Conservation (phyloP, 805 yeast genomes). For the Suhomyces sp. region DNA sequence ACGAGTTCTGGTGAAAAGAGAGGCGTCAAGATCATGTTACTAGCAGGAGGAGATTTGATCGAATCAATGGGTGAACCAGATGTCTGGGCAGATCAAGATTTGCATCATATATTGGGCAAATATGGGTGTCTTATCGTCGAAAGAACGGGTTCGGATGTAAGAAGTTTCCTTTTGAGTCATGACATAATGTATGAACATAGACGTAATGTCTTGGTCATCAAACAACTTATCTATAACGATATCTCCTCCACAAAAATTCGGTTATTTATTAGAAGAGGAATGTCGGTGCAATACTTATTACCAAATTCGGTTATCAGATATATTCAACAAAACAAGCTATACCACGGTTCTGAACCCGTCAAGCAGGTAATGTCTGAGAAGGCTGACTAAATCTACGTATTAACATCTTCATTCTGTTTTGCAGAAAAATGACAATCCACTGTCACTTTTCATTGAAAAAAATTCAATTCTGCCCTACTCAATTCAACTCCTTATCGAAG, state of each 20-base stretch:
- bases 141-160: conserved; percentile 93
- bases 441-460: no score
- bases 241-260: conserved; percentile 94
- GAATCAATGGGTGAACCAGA: conserved; percentile 99
- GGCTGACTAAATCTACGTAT: conserved; percentile 18
- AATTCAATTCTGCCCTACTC: no score
- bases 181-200: conserved; percentile 98
- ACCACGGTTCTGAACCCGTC: conserved; percentile 90
- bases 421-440: no score
- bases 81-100: conserved; percentile 96
- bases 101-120: conserved; percentile 91
- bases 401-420: no score
- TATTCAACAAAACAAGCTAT: conserved; percentile 87
- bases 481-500: no score
- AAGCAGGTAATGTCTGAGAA: conserved; percentile 65
- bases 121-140: conserved; percentile 97
- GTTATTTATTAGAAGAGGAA: conserved; percentile 86
- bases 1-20: conserved; percentile 58
- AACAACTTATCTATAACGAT: conserved; percentile 94
- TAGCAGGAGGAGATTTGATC: conserved; percentile 97
- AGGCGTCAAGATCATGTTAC: conserved; percentile 91
- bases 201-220: conserved; percentile 87
- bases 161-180: conserved; percentile 87
- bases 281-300: conserved; percentile 92
- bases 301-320: conserved; percentile 95